A percentile compares a stretch with the other conserved stretches of the same genome.
Conservation (phyloP, 1,284 basidiomycete species). For the Xerocomus amazonicus region DNA sequence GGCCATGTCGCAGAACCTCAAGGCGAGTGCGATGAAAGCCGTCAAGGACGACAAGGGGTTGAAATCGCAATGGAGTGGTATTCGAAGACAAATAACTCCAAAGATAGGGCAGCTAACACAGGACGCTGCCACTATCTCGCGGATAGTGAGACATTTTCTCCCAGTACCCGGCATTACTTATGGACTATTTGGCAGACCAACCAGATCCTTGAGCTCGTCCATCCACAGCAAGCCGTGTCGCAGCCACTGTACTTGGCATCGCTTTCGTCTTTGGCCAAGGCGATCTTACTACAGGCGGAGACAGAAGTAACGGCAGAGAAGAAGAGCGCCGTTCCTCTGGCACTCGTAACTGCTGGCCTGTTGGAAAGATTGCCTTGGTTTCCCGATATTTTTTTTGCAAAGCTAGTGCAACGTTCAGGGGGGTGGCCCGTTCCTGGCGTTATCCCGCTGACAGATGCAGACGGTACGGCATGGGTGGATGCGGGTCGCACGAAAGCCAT, state of each 20-base stretch:
- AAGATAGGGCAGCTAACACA: slow-evolving; percentile 93
- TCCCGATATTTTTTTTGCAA: slow-evolving; percentile 77
- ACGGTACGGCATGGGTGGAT: slow-evolving; percentile 49
- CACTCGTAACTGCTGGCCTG: slow-evolving; percentile 58
- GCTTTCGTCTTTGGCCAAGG: slow-evolving; percentile 84
- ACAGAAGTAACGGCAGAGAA: slow-evolving; percentile 91
- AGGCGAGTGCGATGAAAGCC: slow-evolving; percentile 66
- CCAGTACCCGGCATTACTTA: slow-evolving; percentile 6
- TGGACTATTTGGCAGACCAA: slow-evolving; percentile 48
- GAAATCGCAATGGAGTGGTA: slow-evolving; percentile 56
- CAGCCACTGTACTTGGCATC: slow-evolving; percentile 67
- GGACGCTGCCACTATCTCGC: slow-evolving; percentile 62
- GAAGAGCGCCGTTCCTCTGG: slow-evolving; percentile 81
- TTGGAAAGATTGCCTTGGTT: slow-evolving; percentile 41
- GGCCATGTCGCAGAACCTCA: slow-evolving; percentile 52
- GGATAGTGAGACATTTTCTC: slow-evolving; percentile 56
- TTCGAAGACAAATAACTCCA: slow-evolving; percentile 84
- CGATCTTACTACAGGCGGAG: slow-evolving; percentile 90
- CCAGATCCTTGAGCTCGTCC: slow-evolving; percentile 58
- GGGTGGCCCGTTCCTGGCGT: slow-evolving; percentile 63
- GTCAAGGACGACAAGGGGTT: slow-evolving; percentile 64
- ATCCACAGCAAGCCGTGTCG: slow-evolving; percentile 37
- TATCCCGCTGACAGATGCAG: slow-evolving; percentile 48
- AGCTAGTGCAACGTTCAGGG: slow-evolving; percentile 78
- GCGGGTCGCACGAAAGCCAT: slow-evolving; percentile 61